These are phyloP conservation scores for Pisolithus microcarpus DNA, from an alignment of 768 basidiomycete species.

Conservation along the genomic window DNA sequence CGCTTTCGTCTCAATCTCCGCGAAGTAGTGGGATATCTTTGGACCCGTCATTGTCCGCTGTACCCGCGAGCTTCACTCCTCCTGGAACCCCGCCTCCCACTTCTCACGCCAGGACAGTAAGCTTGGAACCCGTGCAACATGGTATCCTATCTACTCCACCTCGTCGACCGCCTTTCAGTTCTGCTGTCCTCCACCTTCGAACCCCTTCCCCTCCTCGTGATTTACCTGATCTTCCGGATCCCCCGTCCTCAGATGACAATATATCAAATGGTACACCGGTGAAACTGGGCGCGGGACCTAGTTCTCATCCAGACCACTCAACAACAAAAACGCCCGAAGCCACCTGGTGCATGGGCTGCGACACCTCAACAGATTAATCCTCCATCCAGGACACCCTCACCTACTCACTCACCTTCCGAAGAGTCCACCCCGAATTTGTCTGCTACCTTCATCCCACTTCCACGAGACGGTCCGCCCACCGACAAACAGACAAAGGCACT, in stretches of 20 bases:
- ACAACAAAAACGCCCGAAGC: constrained; percentile 38
- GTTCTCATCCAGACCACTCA: constrained; percentile 22
- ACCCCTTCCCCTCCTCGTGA: constrained; percentile 59
- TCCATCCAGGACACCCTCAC: constrained; percentile 11
- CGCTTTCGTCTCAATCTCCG: background rate
- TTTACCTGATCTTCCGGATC: constrained; percentile 61
- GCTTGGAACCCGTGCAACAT: constrained; percentile 9
- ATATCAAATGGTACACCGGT: constrained; percentile 20
- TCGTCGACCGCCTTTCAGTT: constrained; percentile 33
- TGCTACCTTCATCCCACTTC: constrained; percentile 21
- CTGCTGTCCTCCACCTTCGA: constrained; percentile 42
- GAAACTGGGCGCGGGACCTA: constrained; percentile 12
- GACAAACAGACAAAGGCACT: constrained; percentile 11
- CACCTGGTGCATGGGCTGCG: constrained; percentile 40
- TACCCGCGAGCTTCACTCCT: constrained; percentile 17
- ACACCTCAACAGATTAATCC: constrained; percentile 29
- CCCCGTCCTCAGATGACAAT: constrained; percentile 51
- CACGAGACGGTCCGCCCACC: constrained; percentile 10
- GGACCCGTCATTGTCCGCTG: background rate
- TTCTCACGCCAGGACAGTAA: background rate
- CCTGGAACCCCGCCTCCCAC: constrained; percentile 17
- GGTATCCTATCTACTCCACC: constrained; percentile 42
- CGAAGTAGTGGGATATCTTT: background rate
- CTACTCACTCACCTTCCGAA: constrained; percentile 8
- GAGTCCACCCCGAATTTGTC: constrained; percentile 20